Evolutionary conservation across 1,139 yeast genomes (phyloP).

Genomic region (Candida sp.): DNA sequence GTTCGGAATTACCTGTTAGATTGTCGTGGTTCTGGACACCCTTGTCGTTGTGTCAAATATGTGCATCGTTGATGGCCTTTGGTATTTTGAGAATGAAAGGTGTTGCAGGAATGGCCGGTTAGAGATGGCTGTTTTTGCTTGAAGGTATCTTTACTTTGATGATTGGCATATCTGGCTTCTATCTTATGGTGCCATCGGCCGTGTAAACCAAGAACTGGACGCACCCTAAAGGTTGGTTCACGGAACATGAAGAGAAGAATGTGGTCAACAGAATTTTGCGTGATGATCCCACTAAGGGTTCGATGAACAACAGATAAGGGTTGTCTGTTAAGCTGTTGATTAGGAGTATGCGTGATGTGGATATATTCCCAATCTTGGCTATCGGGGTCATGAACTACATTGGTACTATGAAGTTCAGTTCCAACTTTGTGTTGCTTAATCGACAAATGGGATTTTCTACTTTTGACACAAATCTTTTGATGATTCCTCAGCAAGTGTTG

Average conservation of each 20-base stretch:
- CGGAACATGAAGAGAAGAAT: conserved; percentile 63
- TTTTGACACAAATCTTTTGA: conserved; percentile 55
- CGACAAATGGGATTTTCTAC: conserved; percentile 59
- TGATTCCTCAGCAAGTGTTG: conserved; percentile 44
- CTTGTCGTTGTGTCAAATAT: conserved; percentile 26
- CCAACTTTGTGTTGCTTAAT: conserved; percentile 28
- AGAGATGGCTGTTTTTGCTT: conserved; percentile 69
- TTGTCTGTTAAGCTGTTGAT: conserved; percentile 42
- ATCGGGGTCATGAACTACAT: conserved; percentile 53
- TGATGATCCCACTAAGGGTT: conserved; percentile 58
- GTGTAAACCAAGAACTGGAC: conserved; percentile 58
- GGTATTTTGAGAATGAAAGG: conserved; percentile 32
- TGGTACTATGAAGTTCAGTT: conserved; percentile 41
- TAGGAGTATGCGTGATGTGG: conserved; percentile 52
- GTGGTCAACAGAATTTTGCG: conserved; percentile 64
- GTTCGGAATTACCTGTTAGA: conserved; percentile 28
- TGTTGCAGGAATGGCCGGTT: conserved; percentile 43
- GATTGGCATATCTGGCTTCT: conserved; percentile 57
- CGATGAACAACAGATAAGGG: conserved; percentile 53
- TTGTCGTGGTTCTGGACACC: conserved; percentile 24
- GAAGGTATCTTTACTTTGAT: conserved; percentile 63
- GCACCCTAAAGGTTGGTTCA: conserved; percentile 66
- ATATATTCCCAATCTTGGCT: conserved; percentile 62
- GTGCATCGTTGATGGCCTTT: conserved; percentile 41
- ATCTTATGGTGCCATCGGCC: conserved; percentile 64